Percentiles rank a stretch among this genome's conserved stretches.
Evolutionary conservation across 179 eudicot genomes (phyloP).

Genomic region (Beta macrorhiza): DNA sequence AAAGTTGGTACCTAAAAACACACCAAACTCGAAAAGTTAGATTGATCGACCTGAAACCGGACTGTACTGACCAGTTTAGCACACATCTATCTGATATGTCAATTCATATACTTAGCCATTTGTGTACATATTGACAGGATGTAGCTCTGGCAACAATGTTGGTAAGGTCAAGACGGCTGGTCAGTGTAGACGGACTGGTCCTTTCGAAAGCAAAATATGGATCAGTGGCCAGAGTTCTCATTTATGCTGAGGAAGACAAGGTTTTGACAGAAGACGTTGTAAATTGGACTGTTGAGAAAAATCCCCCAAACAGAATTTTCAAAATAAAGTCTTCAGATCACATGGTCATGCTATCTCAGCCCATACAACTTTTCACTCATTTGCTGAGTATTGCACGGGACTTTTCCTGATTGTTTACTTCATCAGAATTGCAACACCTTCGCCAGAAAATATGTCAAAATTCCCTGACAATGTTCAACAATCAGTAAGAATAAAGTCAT

Average conservation of each 20-base stretch:
- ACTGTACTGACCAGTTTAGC: no score
- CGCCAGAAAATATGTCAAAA: neutral
- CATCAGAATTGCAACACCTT: neutral
- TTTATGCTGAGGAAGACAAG: constrained; percentile 16
- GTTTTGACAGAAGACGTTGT: neutral
- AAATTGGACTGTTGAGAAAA: constrained; percentile 10
- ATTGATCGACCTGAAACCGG: no score
- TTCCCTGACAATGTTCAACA: no score
- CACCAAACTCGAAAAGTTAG: no score
- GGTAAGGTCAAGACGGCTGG: constrained; percentile 11
- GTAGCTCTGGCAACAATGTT: constrained; percentile 14
- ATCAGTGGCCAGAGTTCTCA: constrained; percentile 24
- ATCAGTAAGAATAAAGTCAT: neutral
- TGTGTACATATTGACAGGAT: constrained; percentile 8
- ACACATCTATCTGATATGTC: no score
- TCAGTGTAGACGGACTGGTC: constrained; percentile 3
- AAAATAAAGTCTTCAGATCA: constrained; percentile 17
- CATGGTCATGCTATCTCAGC: constrained; percentile 26
- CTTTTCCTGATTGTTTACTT: neutral
- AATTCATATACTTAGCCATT: no score
- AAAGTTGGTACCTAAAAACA: no score
- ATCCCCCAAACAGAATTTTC: constrained; percentile 20
- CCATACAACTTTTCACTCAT: constrained; percentile 13
- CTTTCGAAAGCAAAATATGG: constrained; percentile 18
- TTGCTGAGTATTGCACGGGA: constrained; percentile 7